Evolutionary conservation across 2,329 filamentous ascomycete genomes (phyloP), one percentile per base, ranked within the genome.

Genomic region (Ophiobolus disseminans): DNA sequence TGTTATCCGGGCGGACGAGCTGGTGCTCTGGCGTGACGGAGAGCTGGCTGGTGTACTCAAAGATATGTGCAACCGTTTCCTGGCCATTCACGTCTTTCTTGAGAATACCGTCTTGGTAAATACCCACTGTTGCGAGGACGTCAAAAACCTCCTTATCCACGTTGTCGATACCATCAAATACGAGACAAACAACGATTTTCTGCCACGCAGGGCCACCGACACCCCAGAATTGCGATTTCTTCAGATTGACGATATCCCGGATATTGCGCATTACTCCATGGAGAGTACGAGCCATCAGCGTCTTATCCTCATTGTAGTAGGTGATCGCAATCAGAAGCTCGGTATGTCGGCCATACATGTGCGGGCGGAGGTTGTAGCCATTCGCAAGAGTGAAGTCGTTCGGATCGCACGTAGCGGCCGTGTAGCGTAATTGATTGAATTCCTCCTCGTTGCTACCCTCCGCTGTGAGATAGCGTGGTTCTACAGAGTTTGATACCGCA

Each of bases 181-280:
- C 91, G 59, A 97, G 79, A 74, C 90, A 95, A 52, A 97, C 94
- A 22, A 97, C 94, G 70, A 99, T 97, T 80, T 99, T 99, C 74
- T 99, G 94, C 94, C 94, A 99, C 45, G 94, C 94, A 7, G 94
- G 94, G 46, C 94, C 94, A 66, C 94, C 94, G 79, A 96, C 96
- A 80, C 97, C 97, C 94, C 94, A 99, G 80, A 99, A 99, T 65
- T 95, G 93, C 22, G 94, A 97, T 78, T 96, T 97, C 79, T 97
- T 97, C 56, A 97, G 82, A 77, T 97, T 97, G 69, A 97, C 93
- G 71, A 99, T 97, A 67, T 99, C 94, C 54, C 93, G 89, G 66
- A 97, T 94, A 74, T 97, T 97, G 75, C 97, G 91, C 94, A 99
- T 97, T 45, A 96, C 92, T 81, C 93, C 91, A 75, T 97, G 94